Base-by-base conservation (phyloP, 2,329 filamentous ascomycete species). In the Phaeosphaeriaceae sp. region DNA sequence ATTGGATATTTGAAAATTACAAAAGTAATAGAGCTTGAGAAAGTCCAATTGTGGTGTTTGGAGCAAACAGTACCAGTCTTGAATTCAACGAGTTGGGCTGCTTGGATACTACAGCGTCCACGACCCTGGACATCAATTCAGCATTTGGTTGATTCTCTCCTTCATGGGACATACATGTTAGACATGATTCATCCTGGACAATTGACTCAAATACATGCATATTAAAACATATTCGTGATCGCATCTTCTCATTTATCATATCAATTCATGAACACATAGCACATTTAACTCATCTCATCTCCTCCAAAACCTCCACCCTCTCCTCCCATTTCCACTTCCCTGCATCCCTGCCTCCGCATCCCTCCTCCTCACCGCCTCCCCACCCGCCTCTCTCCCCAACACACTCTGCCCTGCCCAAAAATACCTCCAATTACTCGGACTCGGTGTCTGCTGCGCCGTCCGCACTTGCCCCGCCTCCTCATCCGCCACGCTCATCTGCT, bases 401-500 rank as follows among this genome's bases (percentile, higher is more conserved):
- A 53, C 50, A 59, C 46, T 53, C 10, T 56, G 15, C 10, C 56
- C 57, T 40, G 55, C 42, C 41, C 59, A 36, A 20, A 65, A 62
- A 33, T 58, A 66, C 3, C 55, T 54, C 63, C 63, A 66, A 48
- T 60, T 66, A 6, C 56, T 51, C n/a, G 60, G 44, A 3, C 20
- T 20, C 9, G 27, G 17, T 3, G 27, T 6, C 4, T 45, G 31
- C 31, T 36, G 31, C 31, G 31, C 31, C 3, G 31, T 51, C 1
- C 48, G 25, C 13, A 25, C 33, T 4, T 6, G 11, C 9, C 19
- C 40, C 20, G 42, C 27, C 11, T 13, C 11, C 4, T 42, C 20
- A 11, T 53, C 51, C n/a, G 15, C 51, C n/a, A 47, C 27, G 3
- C 40, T 19, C 27, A 48, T 27, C 5, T 49, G 31, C 20, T 50